Conservation (phyloP, 306 rosid species). For the Datisca glomerata region DNA sequence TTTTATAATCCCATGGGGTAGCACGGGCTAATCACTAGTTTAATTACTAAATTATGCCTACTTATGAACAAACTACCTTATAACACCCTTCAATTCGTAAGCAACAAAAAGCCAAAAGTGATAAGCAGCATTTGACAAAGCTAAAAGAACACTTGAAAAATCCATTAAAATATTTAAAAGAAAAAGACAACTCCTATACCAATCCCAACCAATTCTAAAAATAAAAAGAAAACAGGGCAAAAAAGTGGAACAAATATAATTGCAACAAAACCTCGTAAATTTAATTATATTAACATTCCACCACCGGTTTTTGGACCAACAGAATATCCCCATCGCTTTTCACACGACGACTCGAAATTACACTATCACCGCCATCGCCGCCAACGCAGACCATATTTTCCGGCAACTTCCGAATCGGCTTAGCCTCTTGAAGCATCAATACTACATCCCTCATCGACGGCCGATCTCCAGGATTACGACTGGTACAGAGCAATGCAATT, state of each 20-base stretch:
- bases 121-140: constrained; percentile 14
- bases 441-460: constrained; percentile 92
- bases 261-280: background rate
- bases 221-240: background rate
- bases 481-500: constrained; percentile 76
- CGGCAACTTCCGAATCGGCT: constrained; percentile 56
- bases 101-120: constrained; percentile 16
- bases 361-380: constrained; percentile 5
- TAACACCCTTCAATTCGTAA: constrained; percentile 20
- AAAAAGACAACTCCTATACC: constrained; percentile 78
- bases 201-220: constrained; percentile 64
- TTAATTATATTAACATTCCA: constrained; percentile 36
- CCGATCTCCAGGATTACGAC: constrained; percentile 64
- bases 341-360: background rate
- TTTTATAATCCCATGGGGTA: too few relatives aligned
- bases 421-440: constrained; percentile 76
- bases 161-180: constrained; percentile 27
- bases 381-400: constrained; percentile 4
- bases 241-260: background rate
- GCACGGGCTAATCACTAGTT: too few relatives aligned
- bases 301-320: constrained; percentile 33
- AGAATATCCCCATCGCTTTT: constrained; percentile 21
- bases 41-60: too few relatives aligned
- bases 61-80: too few relatives aligned
- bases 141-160: constrained; percentile 27